Evolutionary conservation across 352 stramenopile species (phyloP).

Genomic region (Aphanomyces invadans): DNA sequence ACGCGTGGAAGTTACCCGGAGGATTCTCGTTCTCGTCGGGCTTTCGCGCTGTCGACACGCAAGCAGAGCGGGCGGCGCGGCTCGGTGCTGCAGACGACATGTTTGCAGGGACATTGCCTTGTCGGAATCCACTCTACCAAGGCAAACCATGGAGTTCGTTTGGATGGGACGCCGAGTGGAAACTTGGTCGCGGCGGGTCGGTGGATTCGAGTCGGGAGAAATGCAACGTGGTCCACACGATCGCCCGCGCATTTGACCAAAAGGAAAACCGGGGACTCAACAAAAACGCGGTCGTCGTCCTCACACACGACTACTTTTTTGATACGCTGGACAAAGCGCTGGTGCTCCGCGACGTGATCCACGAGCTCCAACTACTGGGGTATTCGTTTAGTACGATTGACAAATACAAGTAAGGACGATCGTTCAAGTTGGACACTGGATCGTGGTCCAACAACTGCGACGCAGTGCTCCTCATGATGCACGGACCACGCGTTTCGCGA

Average conservation of each 20-base stretch:
- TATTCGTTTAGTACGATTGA: conserved; percentile 20
- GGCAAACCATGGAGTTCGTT: conserved; percentile 19
- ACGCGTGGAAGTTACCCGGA: conserved; percentile 1
- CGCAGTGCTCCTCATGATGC: background rate
- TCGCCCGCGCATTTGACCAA: conserved; percentile 5
- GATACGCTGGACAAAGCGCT: background rate
- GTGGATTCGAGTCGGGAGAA: background rate
- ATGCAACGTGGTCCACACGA: conserved; percentile 5
- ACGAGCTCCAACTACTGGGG: conserved; percentile 16
- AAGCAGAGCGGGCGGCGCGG: background rate
- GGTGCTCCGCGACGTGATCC: conserved; percentile 15
- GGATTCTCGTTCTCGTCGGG: background rate
- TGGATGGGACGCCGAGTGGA: conserved; percentile 18
- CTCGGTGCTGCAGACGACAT: background rate
- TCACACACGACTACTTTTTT: conserved; percentile 20
- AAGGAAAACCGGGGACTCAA: background rate
- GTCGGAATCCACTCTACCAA: conserved; percentile 5
- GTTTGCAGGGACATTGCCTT: conserved; percentile 6
- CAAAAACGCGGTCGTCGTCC: conserved; percentile 9
- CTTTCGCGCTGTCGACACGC: background rate
- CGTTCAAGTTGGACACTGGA: too few relatives aligned
- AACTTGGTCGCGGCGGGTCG: background rate
- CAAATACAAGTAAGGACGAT: conserved; percentile 5
- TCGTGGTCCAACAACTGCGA: background rate
- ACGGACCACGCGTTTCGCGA: too few relatives aligned